Evolutionary conservation across 768 basidiomycete genomes (phyloP).

Genomic region (Phlegmacium glaucopus): DNA sequence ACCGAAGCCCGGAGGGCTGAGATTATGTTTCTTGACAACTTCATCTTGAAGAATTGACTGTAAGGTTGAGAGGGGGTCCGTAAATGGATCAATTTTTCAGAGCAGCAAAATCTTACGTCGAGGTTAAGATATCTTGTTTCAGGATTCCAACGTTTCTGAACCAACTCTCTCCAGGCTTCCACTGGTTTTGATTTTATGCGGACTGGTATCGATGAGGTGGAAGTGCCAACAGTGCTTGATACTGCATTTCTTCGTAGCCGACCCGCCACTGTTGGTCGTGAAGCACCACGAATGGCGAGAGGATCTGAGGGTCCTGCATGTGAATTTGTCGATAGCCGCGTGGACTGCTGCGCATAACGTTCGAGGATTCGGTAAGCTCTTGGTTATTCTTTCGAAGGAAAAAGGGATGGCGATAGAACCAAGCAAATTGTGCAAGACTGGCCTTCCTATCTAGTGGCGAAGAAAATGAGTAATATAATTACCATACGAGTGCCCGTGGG

Average conservation of each 20-base stretch:
- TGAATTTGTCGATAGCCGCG: conserved; percentile 27
- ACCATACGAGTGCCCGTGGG: conserved; percentile 54
- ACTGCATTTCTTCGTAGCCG: conserved; percentile 62
- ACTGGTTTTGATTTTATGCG: conserved; percentile 36
- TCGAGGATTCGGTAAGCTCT: conserved; percentile 35
- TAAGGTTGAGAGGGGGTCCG: conserved; percentile 13
- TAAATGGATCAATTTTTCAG: background rate
- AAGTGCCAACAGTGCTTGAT: conserved; percentile 11
- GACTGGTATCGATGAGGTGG: conserved; percentile 19
- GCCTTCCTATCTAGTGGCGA: conserved; percentile 28
- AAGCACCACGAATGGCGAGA: conserved; percentile 63
- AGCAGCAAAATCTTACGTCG: conserved; percentile 52
- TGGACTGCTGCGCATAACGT: conserved; percentile 31
- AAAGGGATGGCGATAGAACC: conserved; percentile 37
- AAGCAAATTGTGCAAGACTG: conserved; percentile 24
- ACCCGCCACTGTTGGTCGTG: conserved; percentile 42
- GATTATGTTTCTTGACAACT: conserved; percentile 64
- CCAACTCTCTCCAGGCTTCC: conserved; percentile 74
- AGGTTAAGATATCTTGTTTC: conserved; percentile 74
- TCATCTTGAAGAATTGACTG: conserved; percentile 81
- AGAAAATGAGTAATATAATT: conserved; percentile 50
- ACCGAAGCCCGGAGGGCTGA: conserved; percentile 69
- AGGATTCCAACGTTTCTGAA: conserved; percentile 68
- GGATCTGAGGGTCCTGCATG: conserved; percentile 46
- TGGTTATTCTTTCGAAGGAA: conserved; percentile 28